Conservation (phyloP, 371 early-diverging fungal genomes). For the Conidiobolus incongruus region DNA sequence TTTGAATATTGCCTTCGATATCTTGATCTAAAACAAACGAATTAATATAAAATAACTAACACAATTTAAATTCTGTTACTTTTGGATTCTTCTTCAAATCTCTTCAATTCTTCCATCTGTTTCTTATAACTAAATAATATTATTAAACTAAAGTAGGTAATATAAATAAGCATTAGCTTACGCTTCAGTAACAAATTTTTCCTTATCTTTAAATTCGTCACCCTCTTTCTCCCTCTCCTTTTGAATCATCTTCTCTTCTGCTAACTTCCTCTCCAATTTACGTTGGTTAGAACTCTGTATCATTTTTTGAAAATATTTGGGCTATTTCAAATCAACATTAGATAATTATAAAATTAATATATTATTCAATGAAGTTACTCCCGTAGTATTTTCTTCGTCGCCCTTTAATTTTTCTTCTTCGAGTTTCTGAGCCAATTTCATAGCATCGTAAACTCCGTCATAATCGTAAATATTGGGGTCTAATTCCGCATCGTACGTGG, state of each 20-base stretch:
- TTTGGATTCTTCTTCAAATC: conserved; percentile 70
- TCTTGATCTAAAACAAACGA: no score
- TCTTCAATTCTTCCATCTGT: conserved; percentile 49
- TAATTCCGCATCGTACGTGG: no score
- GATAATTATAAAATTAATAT: neutral
- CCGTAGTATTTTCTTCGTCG: conserved; percentile 9
- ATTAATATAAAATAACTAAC: no score
- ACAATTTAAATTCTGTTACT: no score
- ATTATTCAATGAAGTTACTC: neutral
- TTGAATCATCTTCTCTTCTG: conserved; percentile 54
- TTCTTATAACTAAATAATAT: conserved; percentile 28
- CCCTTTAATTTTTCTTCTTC: conserved; percentile 14
- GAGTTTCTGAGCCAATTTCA: conserved; percentile 37
- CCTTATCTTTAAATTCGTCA: conserved; percentile 48
- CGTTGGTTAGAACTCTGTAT: conserved; percentile 53
- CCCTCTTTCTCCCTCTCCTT: conserved; percentile 52
- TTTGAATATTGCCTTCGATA: conserved; percentile 19
- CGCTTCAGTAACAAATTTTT: conserved; percentile 67
- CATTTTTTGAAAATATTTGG: conserved; percentile 58
- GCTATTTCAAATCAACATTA: conserved; percentile 13
- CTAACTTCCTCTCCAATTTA: conserved; percentile 58
- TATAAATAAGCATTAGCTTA: conserved; percentile 12
- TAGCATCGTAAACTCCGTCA: conserved; percentile 70
- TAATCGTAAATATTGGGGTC: conserved; percentile 78
- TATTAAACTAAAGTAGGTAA: neutral